Evolutionary conservation across 306 rosid species (phyloP).

Genomic region (Sechiopsis laciniata): DNA sequence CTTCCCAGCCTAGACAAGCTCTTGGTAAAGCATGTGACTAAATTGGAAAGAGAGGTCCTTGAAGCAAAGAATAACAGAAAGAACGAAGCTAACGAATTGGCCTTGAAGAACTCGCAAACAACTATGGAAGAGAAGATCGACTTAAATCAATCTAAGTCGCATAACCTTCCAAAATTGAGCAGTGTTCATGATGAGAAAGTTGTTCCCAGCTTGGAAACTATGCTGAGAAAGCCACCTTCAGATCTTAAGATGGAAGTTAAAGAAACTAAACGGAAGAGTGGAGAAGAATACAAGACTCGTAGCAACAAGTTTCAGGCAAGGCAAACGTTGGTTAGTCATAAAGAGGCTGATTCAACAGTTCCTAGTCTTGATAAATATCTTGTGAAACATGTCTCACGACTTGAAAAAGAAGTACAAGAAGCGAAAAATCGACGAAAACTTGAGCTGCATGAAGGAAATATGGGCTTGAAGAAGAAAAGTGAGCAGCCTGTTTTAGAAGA

Average conservation of each 20-base stretch:
- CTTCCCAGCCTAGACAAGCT: constrained; percentile 85
- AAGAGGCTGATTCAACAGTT: constrained; percentile 43
- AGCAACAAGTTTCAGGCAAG: constrained; percentile 17
- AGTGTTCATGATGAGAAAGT: background rate
- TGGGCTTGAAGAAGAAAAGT: constrained; percentile 24
- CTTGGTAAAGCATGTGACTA: constrained; percentile 73
- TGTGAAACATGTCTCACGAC: constrained; percentile 71
- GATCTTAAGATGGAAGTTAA: constrained; percentile 37
- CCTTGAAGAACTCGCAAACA: constrained; percentile 25
- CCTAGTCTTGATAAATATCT: constrained; percentile 74
- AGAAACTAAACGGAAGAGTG: constrained; percentile 27
- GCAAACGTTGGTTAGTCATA: constrained; percentile 19
- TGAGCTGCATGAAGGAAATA: constrained; percentile 21
- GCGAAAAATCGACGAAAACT: constrained; percentile 49
- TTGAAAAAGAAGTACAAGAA: constrained; percentile 79
- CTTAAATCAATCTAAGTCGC: background rate
- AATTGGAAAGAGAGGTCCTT: constrained; percentile 74
- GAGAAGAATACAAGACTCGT: constrained; percentile 3
- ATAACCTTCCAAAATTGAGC: background rate
- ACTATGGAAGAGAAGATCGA: background rate
- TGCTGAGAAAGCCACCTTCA: constrained; percentile 30
- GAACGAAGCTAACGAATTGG: constrained; percentile 35
- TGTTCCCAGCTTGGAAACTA: constrained; percentile 27
- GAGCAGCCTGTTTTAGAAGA: constrained; percentile 25
- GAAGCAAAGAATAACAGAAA: constrained; percentile 62